Evolutionary conservation across 345 rosid species (phyloP).

Genomic region (Turnera subulata): DNA sequence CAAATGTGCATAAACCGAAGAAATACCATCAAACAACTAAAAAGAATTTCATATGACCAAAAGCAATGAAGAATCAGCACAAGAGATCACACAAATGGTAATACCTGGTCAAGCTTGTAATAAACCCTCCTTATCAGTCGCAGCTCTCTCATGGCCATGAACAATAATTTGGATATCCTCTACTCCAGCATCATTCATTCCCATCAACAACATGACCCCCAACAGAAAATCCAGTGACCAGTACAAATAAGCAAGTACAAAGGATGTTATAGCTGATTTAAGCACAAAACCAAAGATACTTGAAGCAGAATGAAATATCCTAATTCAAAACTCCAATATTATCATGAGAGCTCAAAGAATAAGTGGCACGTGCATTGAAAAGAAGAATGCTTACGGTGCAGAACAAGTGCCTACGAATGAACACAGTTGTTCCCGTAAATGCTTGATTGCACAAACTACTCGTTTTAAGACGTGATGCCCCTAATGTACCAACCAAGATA

Average conservation of each 20-base stretch:
- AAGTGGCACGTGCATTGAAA: constrained; percentile 5
- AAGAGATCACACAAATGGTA: neutral
- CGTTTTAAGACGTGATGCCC: too few relatives aligned
- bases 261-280: constrained; percentile 4
- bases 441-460: too few relatives aligned
- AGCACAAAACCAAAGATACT: neutral
- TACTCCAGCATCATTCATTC: constrained; percentile 68
- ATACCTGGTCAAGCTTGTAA: constrained; percentile 96
- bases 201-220: constrained; percentile 88
- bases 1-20: neutral
- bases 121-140: constrained; percentile 75
- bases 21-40: constrained; percentile 1
- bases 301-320: neutral
- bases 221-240: constrained; percentile 97
- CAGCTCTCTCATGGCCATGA: constrained; percentile 81
- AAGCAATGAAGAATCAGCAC: neutral
- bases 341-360: constrained; percentile 1
- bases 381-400: neutral
- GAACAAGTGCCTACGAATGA: neutral
- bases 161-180: constrained; percentile 76
- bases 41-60: neutral
- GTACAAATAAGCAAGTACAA: constrained; percentile 14
- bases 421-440: too few relatives aligned
- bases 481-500: too few relatives aligned
- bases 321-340: constrained; percentile 3